Percentiles rank a stretch among this genome's conserved stretches.
These are phyloP conservation scores for Coemansia sp. DNA, from an alignment of 192 early-diverging fungal genomes.

Conservation along the genomic window DNA sequence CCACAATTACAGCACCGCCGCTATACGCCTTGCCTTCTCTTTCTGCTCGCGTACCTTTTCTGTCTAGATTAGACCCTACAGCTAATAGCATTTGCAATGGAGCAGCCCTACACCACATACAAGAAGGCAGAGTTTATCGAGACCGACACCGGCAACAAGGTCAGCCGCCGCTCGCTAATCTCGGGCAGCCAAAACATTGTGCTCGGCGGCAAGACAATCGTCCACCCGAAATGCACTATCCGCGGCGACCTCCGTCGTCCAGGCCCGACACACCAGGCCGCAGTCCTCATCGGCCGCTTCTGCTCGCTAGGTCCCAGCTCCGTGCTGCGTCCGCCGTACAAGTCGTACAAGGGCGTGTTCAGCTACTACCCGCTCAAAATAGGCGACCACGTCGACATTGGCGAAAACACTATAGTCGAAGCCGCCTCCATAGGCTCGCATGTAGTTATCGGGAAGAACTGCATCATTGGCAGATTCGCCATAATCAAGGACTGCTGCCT, in stretches of 20 bases:
- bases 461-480: slow-evolving; percentile 91
- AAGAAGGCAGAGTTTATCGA: slow-evolving; percentile 89
- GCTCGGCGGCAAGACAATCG: slow-evolving; percentile 94
- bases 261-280: slow-evolving; percentile 82
- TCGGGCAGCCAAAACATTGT: slow-evolving; percentile 95
- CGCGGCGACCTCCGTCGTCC: slow-evolving; percentile 89
- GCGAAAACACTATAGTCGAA: slow-evolving; percentile 83
- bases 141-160: slow-evolving; percentile 98
- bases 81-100: slow-evolving; percentile 54
- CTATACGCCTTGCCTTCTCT: too few relatives aligned
- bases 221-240: slow-evolving; percentile 86
- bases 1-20: too few relatives aligned
- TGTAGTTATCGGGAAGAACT: slow-evolving; percentile 90
- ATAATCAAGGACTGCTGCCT: slow-evolving; percentile 93
- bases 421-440: slow-evolving; percentile 87
- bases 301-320: slow-evolving; percentile 74
- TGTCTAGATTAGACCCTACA: background rate
- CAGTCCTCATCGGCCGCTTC: slow-evolving; percentile 88
- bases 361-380: slow-evolving; percentile 98
- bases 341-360: slow-evolving; percentile 86
- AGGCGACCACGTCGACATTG: slow-evolving; percentile 87
- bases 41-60: background rate
- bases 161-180: slow-evolving; percentile 88
- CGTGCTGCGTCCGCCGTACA: slow-evolving; percentile 90
- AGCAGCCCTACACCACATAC: slow-evolving; percentile 65